A percentile compares a stretch with the other conserved stretches of the same genome.
phyloP scores from a whole-genome alignment of 306 rosid species.

The Quercus alba region DNA sequence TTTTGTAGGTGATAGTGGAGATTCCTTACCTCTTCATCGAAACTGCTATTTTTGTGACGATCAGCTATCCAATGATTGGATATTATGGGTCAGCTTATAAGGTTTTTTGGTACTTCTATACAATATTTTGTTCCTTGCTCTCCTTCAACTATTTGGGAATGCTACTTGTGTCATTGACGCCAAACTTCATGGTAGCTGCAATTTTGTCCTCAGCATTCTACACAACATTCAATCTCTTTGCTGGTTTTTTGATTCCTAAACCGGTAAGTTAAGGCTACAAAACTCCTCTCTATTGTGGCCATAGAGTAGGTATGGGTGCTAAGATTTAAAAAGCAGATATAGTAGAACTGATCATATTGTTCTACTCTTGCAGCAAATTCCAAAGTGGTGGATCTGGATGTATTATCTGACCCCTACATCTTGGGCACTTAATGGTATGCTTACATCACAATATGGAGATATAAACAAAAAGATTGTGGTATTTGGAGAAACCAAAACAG shows the following conservation, averaged over 20 bases:
- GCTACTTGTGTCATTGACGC: neutral
- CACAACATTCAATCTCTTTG: neutral
- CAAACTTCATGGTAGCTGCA: neutral
- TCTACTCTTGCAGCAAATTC: neutral
- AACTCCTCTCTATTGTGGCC: neutral
- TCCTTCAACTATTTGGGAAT: neutral
- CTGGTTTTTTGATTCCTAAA: neutral
- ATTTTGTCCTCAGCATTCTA: neutral
- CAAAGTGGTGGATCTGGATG: conserved; percentile 2
- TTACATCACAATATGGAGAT: neutral
- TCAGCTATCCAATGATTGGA: neutral
- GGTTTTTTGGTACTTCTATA: conserved; percentile 6
- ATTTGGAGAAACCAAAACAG: neutral
- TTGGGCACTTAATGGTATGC: neutral
- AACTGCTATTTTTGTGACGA: neutral
- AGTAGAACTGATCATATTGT: neutral
- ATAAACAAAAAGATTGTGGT: neutral
- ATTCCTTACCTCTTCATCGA: neutral
- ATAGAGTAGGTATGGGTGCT: neutral
- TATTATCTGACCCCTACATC: conserved; percentile 1
- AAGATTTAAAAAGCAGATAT: neutral
- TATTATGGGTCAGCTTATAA: neutral
- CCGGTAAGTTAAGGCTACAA: neutral
- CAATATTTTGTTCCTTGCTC: neutral
- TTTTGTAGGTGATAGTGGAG: neutral